phyloP scores from a whole-genome alignment of 306 rosid genomes.

The Astragalus membranaceus region DNA sequence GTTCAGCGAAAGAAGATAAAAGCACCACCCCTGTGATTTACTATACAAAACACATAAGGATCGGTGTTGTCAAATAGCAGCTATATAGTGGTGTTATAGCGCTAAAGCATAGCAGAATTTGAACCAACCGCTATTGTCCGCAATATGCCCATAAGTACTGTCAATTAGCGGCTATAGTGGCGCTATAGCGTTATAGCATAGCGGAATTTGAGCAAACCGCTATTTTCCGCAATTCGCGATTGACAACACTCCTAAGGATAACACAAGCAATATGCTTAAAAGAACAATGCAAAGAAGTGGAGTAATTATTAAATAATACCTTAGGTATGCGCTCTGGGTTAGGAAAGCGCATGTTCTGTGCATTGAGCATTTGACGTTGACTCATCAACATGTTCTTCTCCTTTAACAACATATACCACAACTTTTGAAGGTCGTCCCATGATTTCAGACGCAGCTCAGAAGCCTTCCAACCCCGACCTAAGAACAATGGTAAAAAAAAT shows the following conservation, averaged over 20 bases:
- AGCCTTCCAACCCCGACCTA: slow-evolving; percentile 97
- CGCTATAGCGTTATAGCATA: no score
- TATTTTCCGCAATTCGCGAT: no score
- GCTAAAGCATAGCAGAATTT: no score
- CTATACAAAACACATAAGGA: not conserved
- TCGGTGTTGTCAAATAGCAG: no score
- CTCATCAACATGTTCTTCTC: slow-evolving; percentile 97
- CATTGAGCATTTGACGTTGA: slow-evolving; percentile 92
- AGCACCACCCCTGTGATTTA: no score
- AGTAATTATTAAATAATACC: no score
- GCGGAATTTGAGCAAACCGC: no score
- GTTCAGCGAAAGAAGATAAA: not conserved
- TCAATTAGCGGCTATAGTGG: no score
- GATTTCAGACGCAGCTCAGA: slow-evolving; percentile 81
- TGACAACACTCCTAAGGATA: no score
- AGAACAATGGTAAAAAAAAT: not conserved
- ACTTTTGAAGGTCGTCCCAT: slow-evolving; percentile 90
- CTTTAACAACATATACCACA: slow-evolving; percentile 88
- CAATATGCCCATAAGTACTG: no score
- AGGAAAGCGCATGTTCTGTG: slow-evolving; percentile 75
- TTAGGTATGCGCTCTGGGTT: slow-evolving; percentile 92
- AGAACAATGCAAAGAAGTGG: not conserved
- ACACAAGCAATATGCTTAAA: not conserved
- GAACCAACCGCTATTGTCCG: no score
- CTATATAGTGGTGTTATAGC: no score